Percentiles rank a stretch among this genome's conserved stretches.
These are phyloP conservation scores for Chrysanthemum seticuspe DNA, from an alignment of 129 eudicot species.

Conservation along the genomic window DNA sequence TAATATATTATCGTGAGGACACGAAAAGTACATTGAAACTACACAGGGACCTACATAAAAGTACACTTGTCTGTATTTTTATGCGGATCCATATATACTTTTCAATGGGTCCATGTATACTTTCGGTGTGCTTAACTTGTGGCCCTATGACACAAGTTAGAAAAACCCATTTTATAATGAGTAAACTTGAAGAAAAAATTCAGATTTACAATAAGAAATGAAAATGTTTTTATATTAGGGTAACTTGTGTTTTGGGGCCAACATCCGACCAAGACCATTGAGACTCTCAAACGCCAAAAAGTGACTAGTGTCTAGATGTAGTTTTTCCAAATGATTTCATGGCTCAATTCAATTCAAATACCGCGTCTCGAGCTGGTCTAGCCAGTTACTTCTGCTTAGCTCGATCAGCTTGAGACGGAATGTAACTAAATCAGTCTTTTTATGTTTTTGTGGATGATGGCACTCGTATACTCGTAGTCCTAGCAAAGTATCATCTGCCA, in stretches of 20 bases:
- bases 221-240: background rate
- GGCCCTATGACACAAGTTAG: no score
- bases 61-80: no score
- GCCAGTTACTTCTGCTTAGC: background rate
- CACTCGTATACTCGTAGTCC: background rate
- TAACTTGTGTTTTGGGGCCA: constrained; percentile 24
- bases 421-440: background rate
- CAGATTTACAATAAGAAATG: background rate
- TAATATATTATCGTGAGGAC: background rate
- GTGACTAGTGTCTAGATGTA: background rate
- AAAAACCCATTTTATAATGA: no score
- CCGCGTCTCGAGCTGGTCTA: background rate
- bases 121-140: no score
- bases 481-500: no score
- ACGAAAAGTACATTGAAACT: no score
- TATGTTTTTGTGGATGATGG: no score
- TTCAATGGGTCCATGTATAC: no score
- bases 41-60: no score
- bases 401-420: background rate
- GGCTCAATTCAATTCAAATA: background rate
- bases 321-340: background rate
- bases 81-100: no score
- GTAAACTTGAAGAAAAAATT: background rate
- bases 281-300: constrained; percentile 25
- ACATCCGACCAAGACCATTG: constrained; percentile 48